phyloP scores from a whole-genome alignment of 2,329 filamentous ascomycete genomes.

The Dothistroma pini region DNA sequence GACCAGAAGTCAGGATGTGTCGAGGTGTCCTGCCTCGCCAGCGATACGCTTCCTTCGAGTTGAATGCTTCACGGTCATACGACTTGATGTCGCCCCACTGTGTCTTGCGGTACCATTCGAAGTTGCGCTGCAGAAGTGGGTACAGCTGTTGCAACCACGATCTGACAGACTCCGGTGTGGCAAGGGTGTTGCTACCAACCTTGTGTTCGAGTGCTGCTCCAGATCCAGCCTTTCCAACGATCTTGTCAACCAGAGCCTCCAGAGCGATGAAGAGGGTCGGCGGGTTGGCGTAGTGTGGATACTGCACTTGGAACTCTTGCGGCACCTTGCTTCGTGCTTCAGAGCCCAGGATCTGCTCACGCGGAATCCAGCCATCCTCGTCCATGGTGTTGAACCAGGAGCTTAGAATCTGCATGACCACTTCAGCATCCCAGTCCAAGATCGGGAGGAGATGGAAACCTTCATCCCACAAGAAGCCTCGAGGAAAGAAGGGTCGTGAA shows the following conservation, averaged over 20 bases:
- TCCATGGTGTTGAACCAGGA: slow-evolving; percentile 98
- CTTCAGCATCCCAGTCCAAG: slow-evolving; percentile 88
- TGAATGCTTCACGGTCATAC: slow-evolving; percentile 81
- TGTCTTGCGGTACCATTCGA: slow-evolving; percentile 91
- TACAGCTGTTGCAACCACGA: slow-evolving; percentile 75
- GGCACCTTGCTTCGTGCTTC: slow-evolving; percentile 97
- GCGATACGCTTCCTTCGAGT: slow-evolving; percentile 85
- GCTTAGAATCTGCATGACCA: slow-evolving; percentile 80
- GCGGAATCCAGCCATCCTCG: slow-evolving; percentile 93
- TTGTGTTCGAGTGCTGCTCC: slow-evolving; percentile 26
- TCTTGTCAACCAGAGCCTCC: slow-evolving; percentile 76
- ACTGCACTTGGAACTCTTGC: slow-evolving; percentile 86
- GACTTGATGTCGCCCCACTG: slow-evolving; percentile 85
- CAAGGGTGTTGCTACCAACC: slow-evolving; percentile 52
- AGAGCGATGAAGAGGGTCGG: slow-evolving; percentile 90
- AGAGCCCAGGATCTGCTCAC: slow-evolving; percentile 87
- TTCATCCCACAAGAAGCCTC: slow-evolving; percentile 97
- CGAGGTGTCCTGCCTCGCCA: slow-evolving; percentile 87
- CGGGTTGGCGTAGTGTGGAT: slow-evolving; percentile 96
- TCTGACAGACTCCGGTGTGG: slow-evolving; percentile 63
- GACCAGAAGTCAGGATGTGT: slow-evolving; percentile 86
- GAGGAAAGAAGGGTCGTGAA: slow-evolving; percentile 90
- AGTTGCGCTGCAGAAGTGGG: slow-evolving; percentile 82
- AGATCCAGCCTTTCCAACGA: slow-evolving; percentile 48
- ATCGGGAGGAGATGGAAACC: slow-evolving; percentile 92